Conservation (phyloP, 1,139 yeast species). For the Pichia sp. region DNA sequence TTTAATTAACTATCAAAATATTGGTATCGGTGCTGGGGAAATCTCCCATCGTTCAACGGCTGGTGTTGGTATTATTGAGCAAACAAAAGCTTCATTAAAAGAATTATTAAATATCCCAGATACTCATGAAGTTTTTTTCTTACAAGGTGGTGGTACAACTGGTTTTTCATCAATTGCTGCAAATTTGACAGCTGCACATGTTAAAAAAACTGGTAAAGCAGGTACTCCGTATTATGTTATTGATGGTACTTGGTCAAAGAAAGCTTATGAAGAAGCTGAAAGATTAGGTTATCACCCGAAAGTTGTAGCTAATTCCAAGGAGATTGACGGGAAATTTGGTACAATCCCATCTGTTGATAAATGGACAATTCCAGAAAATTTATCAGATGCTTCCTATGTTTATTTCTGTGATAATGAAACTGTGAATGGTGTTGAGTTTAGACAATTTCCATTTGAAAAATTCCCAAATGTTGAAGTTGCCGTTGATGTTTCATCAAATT, state of each 20-base stretch:
- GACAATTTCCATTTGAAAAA: slow-evolving; percentile 44
- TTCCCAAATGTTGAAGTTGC: slow-evolving; percentile 74
- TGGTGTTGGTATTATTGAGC: slow-evolving; percentile 70
- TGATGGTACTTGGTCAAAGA: slow-evolving; percentile 91
- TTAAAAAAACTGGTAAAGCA: slow-evolving; percentile 57
- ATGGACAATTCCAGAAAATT: slow-evolving; percentile 51
- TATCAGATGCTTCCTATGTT: slow-evolving; percentile 58
- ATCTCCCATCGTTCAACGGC: slow-evolving; percentile 89
- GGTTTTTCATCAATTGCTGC: slow-evolving; percentile 87
- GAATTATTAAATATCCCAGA: slow-evolving; percentile 73
- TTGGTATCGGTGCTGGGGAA: slow-evolving; percentile 87
- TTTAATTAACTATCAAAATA: slow-evolving; percentile 58
- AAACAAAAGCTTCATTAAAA: slow-evolving; percentile 60
- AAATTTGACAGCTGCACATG: slow-evolving; percentile 71
- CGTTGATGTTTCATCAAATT: slow-evolving; percentile 92
- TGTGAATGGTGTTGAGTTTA: slow-evolving; percentile 88
- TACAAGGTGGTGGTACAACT: slow-evolving; percentile 97
- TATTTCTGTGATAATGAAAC: slow-evolving; percentile 96
- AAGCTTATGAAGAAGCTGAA: slow-evolving; percentile 77
- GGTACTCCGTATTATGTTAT: slow-evolving; percentile 85
- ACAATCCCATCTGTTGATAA: slow-evolving; percentile 60
- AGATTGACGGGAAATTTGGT: slow-evolving; percentile 50
- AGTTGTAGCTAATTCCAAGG: slow-evolving; percentile 60
- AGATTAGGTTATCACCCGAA: slow-evolving; percentile 78
- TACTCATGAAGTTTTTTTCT: slow-evolving; percentile 85